Evolutionary conservation across 2,329 filamentous ascomycete species (phyloP).

Genomic region (Tetracladium maxilliforme): DNA sequence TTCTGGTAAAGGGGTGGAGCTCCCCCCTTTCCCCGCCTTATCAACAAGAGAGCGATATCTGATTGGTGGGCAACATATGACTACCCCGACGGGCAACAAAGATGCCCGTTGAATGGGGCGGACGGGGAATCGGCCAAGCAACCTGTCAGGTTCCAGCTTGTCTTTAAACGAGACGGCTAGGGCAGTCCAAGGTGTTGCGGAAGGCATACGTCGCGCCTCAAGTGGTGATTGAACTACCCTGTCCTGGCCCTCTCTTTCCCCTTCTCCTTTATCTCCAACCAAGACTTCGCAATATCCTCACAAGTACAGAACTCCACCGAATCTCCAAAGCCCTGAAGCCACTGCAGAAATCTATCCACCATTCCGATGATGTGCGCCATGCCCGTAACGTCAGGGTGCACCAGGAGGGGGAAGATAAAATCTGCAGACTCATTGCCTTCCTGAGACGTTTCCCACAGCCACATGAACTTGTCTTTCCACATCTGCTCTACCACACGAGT

Average conservation of each 20-base stretch:
- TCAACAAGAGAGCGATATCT: too few relatives aligned
- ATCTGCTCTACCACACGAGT: constrained; percentile 40
- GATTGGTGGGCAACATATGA: too few relatives aligned
- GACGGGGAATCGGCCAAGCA: too few relatives aligned
- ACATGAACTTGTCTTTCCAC: constrained; percentile 45
- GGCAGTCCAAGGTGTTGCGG: too few relatives aligned
- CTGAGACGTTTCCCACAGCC: constrained; percentile 26
- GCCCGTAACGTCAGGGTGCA: constrained; percentile 44
- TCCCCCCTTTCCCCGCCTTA: too few relatives aligned
- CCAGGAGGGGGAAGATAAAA: constrained; percentile 32
- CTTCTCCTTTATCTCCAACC: constrained; percentile 19
- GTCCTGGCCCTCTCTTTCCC: constrained; percentile 9
- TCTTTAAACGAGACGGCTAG: too few relatives aligned
- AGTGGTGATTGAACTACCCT: too few relatives aligned
- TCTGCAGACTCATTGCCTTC: constrained; percentile 15
- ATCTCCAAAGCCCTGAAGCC: constrained; percentile 28
- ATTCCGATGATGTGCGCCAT: constrained; percentile 44
- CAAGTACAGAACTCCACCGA: constrained; percentile 28
- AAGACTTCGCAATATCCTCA: constrained; percentile 24
- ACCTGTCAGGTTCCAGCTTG: too few relatives aligned
- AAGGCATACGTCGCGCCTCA: too few relatives aligned
- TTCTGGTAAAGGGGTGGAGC: too few relatives aligned
- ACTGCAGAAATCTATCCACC: constrained; percentile 28
- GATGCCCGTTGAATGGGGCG: too few relatives aligned
- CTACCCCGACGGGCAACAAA: too few relatives aligned